phyloP scores from a whole-genome alignment of 2,329 filamentous ascomycete genomes.

The Neonectria punicea region DNA sequence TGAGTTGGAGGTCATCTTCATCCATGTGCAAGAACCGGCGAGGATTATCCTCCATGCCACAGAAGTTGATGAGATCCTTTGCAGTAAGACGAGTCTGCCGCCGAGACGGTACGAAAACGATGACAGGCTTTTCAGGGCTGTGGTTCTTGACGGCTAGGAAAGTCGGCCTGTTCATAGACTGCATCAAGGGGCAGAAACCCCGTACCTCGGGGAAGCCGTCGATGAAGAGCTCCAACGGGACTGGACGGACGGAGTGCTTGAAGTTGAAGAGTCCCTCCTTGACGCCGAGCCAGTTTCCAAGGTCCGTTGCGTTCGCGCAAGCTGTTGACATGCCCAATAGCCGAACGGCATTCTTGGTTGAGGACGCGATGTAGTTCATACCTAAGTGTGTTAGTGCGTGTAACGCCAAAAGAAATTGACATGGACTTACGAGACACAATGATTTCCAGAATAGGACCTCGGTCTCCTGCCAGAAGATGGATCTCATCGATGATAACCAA shows the following conservation, averaged over 20 bases:
- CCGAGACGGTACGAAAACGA: constrained; percentile 96
- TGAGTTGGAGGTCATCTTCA: constrained; percentile 90
- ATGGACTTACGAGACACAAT: constrained; percentile 75
- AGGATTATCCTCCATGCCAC: constrained; percentile 98
- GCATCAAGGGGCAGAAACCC: constrained; percentile 97
- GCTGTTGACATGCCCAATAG: constrained; percentile 99
- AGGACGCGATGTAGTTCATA: constrained; percentile 99
- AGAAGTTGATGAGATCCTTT: constrained; percentile 96
- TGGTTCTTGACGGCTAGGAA: constrained; percentile 97
- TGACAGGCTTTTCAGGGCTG: constrained; percentile 95
- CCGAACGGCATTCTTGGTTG: constrained; percentile 88
- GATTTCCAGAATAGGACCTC: constrained; percentile 97
- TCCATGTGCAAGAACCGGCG: constrained; percentile 93
- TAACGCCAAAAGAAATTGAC: background rate
- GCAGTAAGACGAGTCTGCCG: constrained; percentile 94
- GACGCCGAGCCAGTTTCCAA: constrained; percentile 96
- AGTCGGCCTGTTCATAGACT: constrained; percentile 97
- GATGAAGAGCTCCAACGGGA: constrained; percentile 95
- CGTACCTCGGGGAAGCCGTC: constrained; percentile 96
- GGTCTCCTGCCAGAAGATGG: constrained; percentile 93
- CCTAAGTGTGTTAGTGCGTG: constrained; percentile 58
- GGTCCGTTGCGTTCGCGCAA: constrained; percentile 92
- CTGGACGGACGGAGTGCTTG: constrained; percentile 93
- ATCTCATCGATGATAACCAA: constrained; percentile 99
- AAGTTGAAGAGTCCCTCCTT: constrained; percentile 98